Percentiles rank a stretch among this genome's conserved stretches.
phyloP scores from a whole-genome alignment of 2,329 filamentous ascomycete genomes.

The Chaetomium sp. region DNA sequence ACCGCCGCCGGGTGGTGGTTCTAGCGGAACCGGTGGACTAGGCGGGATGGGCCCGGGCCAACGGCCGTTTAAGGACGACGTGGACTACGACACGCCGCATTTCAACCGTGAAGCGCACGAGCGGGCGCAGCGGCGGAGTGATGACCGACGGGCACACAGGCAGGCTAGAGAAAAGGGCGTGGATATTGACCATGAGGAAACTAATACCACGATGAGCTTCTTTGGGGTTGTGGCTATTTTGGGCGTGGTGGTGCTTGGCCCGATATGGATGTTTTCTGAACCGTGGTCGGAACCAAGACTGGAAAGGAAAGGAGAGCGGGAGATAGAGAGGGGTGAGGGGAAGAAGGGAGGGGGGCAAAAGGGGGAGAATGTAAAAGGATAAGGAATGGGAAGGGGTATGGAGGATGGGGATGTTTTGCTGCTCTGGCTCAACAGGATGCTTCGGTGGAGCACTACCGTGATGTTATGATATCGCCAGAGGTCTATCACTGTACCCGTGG shows the following conservation, averaged over 20 bases:
- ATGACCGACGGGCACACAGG: constrained; percentile 35
- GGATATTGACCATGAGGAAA: constrained; percentile 35
- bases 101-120: constrained; percentile 72
- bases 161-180: constrained; percentile 25
- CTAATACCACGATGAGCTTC: constrained; percentile 39
- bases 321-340: not conserved
- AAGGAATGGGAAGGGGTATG: too few species aligned
- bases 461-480: too few species aligned
- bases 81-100: constrained; percentile 53
- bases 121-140: constrained; percentile 45
- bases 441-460: too few species aligned
- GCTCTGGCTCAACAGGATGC: too few species aligned
- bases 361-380: not conserved
- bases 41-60: constrained; percentile 57
- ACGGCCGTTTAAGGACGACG: constrained; percentile 36
- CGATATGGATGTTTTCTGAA: constrained; percentile 33
- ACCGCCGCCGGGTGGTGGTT: constrained; percentile 9
- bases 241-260: constrained; percentile 39
- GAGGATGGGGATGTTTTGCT: not conserved
- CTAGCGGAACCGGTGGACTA: constrained; percentile 18
- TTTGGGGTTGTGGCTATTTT: constrained; percentile 44
- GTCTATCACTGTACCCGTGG: too few species aligned
- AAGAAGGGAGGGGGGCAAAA: not conserved
- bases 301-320: not conserved
- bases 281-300: not conserved